Conservation (phyloP, 129 eudicot species). For the Helianthus annuus region DNA sequence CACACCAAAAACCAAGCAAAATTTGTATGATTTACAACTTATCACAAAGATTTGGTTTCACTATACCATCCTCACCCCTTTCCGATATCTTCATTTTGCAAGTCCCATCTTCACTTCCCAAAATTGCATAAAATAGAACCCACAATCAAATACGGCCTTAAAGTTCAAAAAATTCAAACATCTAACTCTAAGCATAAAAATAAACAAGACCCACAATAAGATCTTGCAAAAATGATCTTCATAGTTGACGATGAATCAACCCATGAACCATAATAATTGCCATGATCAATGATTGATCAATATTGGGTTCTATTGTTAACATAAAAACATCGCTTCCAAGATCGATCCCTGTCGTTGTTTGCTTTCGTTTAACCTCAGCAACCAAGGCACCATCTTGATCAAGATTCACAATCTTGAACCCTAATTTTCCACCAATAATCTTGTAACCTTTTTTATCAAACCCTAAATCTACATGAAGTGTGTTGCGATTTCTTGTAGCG, state of each 20-base stretch:
- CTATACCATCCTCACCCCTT: not conserved
- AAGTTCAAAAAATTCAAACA: not conserved
- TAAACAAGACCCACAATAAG: not conserved
- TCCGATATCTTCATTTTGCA: constrained; percentile 31
- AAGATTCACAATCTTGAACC: constrained; percentile 50
- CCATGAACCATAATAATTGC: constrained; percentile 70
- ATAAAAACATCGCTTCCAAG: constrained; percentile 67
- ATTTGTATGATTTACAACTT: constrained; percentile 38
- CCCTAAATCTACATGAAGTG: constrained; percentile 46
- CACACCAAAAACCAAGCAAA: constrained; percentile 35
- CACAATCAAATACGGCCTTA: constrained; percentile 27
- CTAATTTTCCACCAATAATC: constrained; percentile 44
- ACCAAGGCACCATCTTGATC: constrained; percentile 27
- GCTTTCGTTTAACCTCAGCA: constrained; percentile 59
- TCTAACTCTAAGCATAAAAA: not conserved
- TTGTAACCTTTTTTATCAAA: constrained; percentile 33
- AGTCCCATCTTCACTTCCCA: constrained; percentile 1
- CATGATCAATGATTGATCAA: constrained; percentile 62
- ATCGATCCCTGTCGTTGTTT: constrained; percentile 42
- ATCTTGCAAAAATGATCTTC: constrained; percentile 21
- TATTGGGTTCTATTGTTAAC: constrained; percentile 50
- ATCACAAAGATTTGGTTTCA: constrained; percentile 21
- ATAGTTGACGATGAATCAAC: constrained; percentile 51
- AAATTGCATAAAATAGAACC: constrained; percentile 11
- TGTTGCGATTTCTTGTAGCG: constrained; percentile 36